These are phyloP conservation scores for Cladosporium cucumerinum DNA, from an alignment of 2,329 filamentous ascomycete species.

Conservation along the genomic window DNA sequence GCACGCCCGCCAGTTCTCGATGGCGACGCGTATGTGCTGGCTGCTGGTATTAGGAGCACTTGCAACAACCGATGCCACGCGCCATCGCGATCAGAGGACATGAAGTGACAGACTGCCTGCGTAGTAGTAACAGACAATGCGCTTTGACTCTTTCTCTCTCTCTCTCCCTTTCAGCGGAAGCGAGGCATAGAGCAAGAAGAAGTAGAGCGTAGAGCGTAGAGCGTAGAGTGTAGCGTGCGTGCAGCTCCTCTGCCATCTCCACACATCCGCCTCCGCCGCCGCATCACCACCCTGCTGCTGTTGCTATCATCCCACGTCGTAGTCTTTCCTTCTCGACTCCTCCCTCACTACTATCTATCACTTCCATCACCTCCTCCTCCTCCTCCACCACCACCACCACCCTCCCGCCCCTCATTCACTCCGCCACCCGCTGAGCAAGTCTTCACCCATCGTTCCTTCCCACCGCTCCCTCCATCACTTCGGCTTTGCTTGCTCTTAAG, in stretches of 20 bases:
- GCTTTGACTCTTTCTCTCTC: neutral
- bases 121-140: neutral
- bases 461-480: constrained; percentile 10
- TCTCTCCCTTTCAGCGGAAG: neutral
- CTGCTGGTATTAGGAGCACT: neutral
- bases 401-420: neutral
- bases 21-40: neutral
- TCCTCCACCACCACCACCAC: neutral
- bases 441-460: neutral
- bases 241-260: neutral
- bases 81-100: neutral
- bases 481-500: constrained; percentile 4
- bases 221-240: neutral
- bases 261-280: constrained; percentile 4
- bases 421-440: neutral
- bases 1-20: neutral
- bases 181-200: neutral
- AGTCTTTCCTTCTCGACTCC: neutral
- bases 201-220: too few relatives aligned
- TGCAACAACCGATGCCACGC: neutral
- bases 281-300: neutral
- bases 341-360: neutral
- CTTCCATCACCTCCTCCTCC: neutral
- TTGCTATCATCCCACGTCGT: neutral
- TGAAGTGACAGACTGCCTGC: neutral